Evolutionary conservation across 2,329 filamentous ascomycete species (phyloP).

Genomic region (Penicillium sclerotiorum): DNA sequence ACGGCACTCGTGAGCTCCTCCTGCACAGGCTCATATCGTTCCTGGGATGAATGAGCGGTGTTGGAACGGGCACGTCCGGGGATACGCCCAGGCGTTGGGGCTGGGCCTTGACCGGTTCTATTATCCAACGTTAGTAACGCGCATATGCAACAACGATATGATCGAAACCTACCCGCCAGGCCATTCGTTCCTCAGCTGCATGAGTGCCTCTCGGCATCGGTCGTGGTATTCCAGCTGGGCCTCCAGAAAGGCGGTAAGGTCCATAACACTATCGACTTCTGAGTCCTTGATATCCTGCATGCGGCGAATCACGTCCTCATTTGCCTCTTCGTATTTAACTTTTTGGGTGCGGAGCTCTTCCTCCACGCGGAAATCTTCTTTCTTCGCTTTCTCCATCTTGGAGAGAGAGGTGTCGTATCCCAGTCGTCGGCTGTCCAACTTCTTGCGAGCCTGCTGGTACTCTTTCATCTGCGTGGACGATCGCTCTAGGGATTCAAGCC

Average conservation of each 20-base stretch:
- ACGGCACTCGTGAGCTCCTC: constrained; percentile 56
- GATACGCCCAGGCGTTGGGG: constrained; percentile 41
- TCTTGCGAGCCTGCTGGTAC: constrained; percentile 88
- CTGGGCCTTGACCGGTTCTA: constrained; percentile 19
- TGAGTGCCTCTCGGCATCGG: constrained; percentile 79
- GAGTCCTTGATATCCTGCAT: constrained; percentile 98
- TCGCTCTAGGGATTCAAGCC: constrained; percentile 89
- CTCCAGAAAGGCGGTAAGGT: constrained; percentile 80
- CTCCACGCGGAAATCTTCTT: constrained; percentile 89
- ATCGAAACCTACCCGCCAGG: constrained; percentile 58
- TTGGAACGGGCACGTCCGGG: constrained; percentile 61
- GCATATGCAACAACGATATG: not conserved
- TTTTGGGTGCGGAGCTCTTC: constrained; percentile 90
- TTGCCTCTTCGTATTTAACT: constrained; percentile 94
- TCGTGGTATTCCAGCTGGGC: constrained; percentile 91
- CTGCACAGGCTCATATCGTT: constrained; percentile 60
- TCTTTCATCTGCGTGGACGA: constrained; percentile 96
- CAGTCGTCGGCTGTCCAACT: constrained; percentile 84
- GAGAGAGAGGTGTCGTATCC: constrained; percentile 87
- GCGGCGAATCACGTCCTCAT: constrained; percentile 83
- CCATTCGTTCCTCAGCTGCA: constrained; percentile 70
- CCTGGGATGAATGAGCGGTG: constrained; percentile 65
- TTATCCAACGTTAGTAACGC: constrained; percentile 14
- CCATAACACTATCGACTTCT: constrained; percentile 78
- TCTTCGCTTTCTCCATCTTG: constrained; percentile 92